Evolutionary conservation across 2,329 filamentous ascomycete species (phyloP).

Genomic region (Phyllosticta citribraziliensis): DNA sequence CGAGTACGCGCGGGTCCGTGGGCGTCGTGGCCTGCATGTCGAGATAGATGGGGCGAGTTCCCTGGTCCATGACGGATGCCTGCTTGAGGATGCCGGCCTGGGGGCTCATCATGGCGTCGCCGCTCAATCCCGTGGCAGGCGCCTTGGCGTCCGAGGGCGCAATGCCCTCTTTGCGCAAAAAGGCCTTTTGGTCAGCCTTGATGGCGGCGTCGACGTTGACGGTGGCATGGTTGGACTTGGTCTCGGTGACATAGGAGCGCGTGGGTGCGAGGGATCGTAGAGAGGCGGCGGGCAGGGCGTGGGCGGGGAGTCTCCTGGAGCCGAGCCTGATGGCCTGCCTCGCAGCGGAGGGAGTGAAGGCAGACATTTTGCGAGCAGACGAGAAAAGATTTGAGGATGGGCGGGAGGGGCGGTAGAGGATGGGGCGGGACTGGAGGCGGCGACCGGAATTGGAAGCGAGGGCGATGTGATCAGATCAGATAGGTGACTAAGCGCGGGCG

Average conservation of each 20-base stretch:
- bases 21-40: conserved; percentile 98
- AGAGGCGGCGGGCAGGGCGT: conserved; percentile 30
- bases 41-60: conserved; percentile 87
- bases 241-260: conserved; percentile 75
- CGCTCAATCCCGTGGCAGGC: conserved; percentile 47
- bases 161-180: conserved; percentile 50
- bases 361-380: conserved; percentile 33
- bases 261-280: conserved; percentile 32
- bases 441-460: conserved; percentile 1
- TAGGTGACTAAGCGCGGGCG: background rate
- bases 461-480: conserved; percentile 1
- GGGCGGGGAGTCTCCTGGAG: conserved; percentile 39
- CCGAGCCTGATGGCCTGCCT: conserved; percentile 62
- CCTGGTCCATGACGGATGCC: conserved; percentile 86
- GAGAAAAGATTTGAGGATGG: conserved; percentile 1
- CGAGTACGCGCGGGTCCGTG: conserved; percentile 84
- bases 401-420: conserved; percentile 11
- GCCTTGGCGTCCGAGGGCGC: conserved; percentile 48
- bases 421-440: background rate
- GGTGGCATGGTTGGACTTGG: conserved; percentile 68
- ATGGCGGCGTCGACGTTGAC: conserved; percentile 76
- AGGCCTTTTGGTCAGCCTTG: conserved; percentile 75
- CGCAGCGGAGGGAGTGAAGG: conserved; percentile 53
- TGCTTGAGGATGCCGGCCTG: conserved; percentile 78
- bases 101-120: conserved; percentile 68